These are phyloP conservation scores for Myriosclerotinia curreyana DNA, from an alignment of 2,329 filamentous ascomycete genomes.

Conservation along the genomic window DNA sequence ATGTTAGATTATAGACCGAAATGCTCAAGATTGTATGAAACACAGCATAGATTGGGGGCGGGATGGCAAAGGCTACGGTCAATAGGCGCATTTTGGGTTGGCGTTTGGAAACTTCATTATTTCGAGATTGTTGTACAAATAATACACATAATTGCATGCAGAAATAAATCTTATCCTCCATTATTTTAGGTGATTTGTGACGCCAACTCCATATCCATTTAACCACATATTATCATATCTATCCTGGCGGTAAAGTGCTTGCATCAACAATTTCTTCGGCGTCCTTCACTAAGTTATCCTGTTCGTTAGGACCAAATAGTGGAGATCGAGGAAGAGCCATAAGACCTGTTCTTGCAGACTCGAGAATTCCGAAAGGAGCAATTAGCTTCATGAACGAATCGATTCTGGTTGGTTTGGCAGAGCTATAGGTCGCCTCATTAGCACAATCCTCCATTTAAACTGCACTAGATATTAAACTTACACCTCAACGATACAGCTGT, in stretches of 20 bases:
- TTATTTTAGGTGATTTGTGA: conserved; percentile 21
- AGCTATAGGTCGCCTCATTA: conserved; percentile 42
- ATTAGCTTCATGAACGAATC: conserved; percentile 98
- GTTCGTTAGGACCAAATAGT: conserved; percentile 70
- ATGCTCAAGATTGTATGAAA: conserved; percentile 2
- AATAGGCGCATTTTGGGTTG: conserved; percentile 2
- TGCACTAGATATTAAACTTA: conserved; percentile 49
- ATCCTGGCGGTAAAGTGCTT: conserved; percentile 90
- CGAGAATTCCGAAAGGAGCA: conserved; percentile 89
- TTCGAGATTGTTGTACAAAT: conserved; percentile 18
- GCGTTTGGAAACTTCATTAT: conserved; percentile 12
- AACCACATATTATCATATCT: conserved; percentile 38
- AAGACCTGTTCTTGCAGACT: conserved; percentile 90
- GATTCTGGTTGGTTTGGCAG: conserved; percentile 88
- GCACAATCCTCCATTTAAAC: background rate
- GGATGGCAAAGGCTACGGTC: background rate
- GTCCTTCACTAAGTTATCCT: conserved; percentile 67
- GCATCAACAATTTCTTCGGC: conserved; percentile 93
- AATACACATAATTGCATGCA: conserved; percentile 20
- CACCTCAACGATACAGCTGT: conserved; percentile 98
- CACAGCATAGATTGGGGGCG: background rate
- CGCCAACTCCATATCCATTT: conserved; percentile 32
- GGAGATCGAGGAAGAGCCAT: conserved; percentile 96
- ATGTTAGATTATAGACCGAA: conserved; percentile 48
- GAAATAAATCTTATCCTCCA: conserved; percentile 26